A percentile compares a stretch with the other conserved stretches of the same genome.
Evolutionary conservation across 2,329 filamentous ascomycete genomes (phyloP).

Genomic region (Chaetomiaceae sp.): DNA sequence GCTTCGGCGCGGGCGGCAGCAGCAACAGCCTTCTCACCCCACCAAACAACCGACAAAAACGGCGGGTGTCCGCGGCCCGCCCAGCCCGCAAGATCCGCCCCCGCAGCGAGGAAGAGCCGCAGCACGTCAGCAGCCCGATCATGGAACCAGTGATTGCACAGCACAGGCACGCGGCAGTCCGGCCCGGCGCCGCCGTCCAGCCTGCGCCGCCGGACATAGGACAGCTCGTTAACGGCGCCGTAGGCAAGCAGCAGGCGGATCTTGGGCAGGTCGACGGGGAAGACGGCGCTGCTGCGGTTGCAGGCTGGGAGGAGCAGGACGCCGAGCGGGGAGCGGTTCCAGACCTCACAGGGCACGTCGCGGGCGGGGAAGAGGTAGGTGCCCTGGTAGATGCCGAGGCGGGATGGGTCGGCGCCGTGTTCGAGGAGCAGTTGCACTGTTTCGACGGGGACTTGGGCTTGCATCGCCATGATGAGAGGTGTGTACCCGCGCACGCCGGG

Average conservation of each 20-base stretch:
- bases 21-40: not conserved
- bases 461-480: slow-evolving; percentile 15
- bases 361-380: not conserved
- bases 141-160: not conserved
- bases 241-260: slow-evolving; percentile 5
- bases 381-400: not conserved
- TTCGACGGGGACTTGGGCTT: slow-evolving; percentile 10
- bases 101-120: slow-evolving; percentile 1
- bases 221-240: slow-evolving; percentile 5
- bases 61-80: not conserved
- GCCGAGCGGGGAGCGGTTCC: not conserved
- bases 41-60: slow-evolving; percentile 6
- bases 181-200: too few relatives aligned
- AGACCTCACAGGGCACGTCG: not conserved
- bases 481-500: not conserved
- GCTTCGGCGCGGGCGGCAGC: not conserved
- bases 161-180: not conserved
- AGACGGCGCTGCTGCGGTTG: not conserved
- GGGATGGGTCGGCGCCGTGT: slow-evolving; percentile 6
- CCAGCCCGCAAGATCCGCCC: slow-evolving; percentile 2
- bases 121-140: not conserved
- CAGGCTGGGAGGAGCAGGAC: not conserved
- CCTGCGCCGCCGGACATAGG: not conserved
- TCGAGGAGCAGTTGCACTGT: slow-evolving; percentile 14
- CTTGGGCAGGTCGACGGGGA: slow-evolving; percentile 8